Conservation (phyloP, 495 filamentous ascomycete species). For the Bathelium albidoporum region DNA sequence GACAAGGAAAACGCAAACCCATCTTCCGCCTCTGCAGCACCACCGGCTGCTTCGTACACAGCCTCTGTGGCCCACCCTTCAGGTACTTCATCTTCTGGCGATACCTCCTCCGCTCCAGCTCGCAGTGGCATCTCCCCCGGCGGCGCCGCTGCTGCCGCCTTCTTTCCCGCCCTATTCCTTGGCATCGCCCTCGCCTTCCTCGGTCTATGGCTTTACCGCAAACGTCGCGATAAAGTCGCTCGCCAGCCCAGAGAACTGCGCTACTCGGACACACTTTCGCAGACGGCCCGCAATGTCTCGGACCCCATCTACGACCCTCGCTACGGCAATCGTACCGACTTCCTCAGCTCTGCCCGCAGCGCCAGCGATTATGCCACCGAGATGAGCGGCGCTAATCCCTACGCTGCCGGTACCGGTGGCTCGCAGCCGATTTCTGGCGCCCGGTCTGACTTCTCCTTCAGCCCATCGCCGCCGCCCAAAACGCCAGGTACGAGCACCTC, state of each 20-base stretch:
- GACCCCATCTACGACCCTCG: constrained; percentile 43
- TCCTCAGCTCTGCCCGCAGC: constrained; percentile 34
- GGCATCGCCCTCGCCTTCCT: constrained; percentile 41
- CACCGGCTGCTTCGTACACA: neutral
- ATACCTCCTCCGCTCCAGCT: constrained; percentile 24
- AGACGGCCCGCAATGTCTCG: constrained; percentile 39
- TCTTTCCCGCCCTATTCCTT: constrained; percentile 52
- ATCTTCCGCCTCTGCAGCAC: constrained; percentile 2
- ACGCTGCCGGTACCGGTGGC: constrained; percentile 12
- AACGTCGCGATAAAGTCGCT: constrained; percentile 15
- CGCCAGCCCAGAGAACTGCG: constrained; percentile 20
- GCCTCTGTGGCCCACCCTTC: constrained; percentile 10
- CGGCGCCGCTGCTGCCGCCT: constrained; percentile 47
- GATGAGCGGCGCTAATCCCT: constrained; percentile 6
- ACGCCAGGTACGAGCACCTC: neutral
- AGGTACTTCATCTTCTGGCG: constrained; percentile 18
- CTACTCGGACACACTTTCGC: constrained; percentile 32
- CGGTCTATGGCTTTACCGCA: constrained; percentile 36
- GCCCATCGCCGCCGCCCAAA: neutral
- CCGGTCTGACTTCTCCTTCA: neutral
- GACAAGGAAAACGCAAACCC: constrained; percentile 1
- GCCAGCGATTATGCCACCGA: constrained; percentile 9
- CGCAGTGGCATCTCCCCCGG: constrained; percentile 28
- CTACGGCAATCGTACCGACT: constrained; percentile 46
- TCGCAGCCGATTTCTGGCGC: neutral